Percentiles rank a stretch among this genome's conserved stretches.
Conservation (phyloP, 1,139 yeast genomes). For the Insectozyma bohioensis region DNA sequence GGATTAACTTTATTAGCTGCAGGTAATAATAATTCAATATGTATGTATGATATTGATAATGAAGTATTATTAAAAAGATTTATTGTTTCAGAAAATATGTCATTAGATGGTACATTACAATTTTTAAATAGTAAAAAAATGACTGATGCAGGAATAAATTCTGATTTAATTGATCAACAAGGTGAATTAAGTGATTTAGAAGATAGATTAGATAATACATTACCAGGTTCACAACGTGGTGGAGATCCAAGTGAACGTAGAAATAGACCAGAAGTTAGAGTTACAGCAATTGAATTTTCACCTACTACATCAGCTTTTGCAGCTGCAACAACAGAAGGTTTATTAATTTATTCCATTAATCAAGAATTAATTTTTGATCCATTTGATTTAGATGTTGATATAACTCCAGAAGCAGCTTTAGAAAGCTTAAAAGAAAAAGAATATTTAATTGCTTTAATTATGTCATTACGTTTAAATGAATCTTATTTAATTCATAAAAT, state of each 20-base stretch:
- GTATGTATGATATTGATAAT: constrained; percentile 85
- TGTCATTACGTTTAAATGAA: constrained; percentile 94
- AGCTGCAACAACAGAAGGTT: constrained; percentile 94
- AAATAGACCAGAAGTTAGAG: constrained; percentile 77
- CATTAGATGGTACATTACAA: constrained; percentile 83
- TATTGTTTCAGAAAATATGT: constrained; percentile 85
- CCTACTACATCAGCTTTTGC: constrained; percentile 93
- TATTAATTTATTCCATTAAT: constrained; percentile 79
- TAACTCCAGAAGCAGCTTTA: constrained; percentile 76
- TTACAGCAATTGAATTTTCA: constrained; percentile 74
- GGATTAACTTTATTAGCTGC: constrained; percentile 88
- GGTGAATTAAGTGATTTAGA: constrained; percentile 88
- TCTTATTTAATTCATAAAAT: constrained; percentile 67
- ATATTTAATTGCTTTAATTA: constrained; percentile 77
- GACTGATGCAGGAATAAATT: constrained; percentile 81
- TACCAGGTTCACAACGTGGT: constrained; percentile 91
- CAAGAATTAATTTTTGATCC: constrained; percentile 83
- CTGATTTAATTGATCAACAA: constrained; percentile 76
- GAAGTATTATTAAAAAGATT: constrained; percentile 83
- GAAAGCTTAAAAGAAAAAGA: constrained; percentile 67
- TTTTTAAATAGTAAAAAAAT: constrained; percentile 75
- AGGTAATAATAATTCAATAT: constrained; percentile 88
- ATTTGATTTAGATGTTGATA: constrained; percentile 88
- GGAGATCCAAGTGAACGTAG: constrained; percentile 86
- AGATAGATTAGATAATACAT: constrained; percentile 68